phyloP scores from a whole-genome alignment of 2,329 filamentous ascomycete species.

The Balansia obtecta region DNA sequence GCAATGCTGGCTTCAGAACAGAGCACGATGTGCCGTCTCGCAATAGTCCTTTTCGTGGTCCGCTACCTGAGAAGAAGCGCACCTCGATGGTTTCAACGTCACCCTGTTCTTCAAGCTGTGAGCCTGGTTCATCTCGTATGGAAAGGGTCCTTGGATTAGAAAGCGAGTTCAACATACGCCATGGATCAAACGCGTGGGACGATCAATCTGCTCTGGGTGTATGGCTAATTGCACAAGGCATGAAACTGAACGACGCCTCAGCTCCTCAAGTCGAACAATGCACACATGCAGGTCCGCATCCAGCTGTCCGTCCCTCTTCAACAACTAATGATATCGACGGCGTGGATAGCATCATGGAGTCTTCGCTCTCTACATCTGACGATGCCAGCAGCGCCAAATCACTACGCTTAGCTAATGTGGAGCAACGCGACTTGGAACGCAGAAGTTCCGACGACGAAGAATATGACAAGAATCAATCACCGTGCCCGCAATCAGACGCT shows the following conservation, averaged over 20 bases:
- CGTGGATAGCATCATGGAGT: conserved; percentile 8
- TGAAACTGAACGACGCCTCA: conserved; percentile 17
- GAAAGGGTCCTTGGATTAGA: conserved; percentile 10
- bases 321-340: not conserved
- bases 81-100: conserved; percentile 1
- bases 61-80: not conserved
- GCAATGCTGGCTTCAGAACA: not conserved
- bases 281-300: not conserved
- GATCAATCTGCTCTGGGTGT: conserved; percentile 22
- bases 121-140: conserved; percentile 5
- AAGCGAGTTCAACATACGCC: conserved; percentile 18
- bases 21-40: not conserved
- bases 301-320: not conserved
- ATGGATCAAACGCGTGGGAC: conserved; percentile 19
- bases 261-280: conserved; percentile 8
- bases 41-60: not conserved
- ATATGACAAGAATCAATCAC: not conserved
- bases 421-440: not conserved
- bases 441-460: not conserved
- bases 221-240: conserved; percentile 24
- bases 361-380: conserved; percentile 2
- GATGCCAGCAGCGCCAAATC: not conserved
- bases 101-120: conserved; percentile 2
- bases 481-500: not conserved
- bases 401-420: not conserved